phyloP scores from a whole-genome alignment of 2,329 filamentous ascomycete species.

The Fusarium liriodendri region DNA sequence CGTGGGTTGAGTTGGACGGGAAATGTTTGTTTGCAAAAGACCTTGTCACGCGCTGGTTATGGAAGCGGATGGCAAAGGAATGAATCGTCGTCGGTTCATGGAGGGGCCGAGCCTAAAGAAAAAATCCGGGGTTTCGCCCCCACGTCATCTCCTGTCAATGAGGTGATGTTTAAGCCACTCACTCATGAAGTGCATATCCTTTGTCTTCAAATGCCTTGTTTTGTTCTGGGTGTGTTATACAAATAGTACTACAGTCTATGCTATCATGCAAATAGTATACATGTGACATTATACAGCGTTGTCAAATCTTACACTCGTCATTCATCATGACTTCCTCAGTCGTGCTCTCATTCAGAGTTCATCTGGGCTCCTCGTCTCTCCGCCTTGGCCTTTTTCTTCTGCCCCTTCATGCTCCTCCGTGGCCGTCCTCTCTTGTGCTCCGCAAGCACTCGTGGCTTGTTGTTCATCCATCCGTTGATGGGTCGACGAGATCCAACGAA shows the following conservation, averaged over 20 bases:
- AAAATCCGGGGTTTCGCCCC: conserved; percentile 31
- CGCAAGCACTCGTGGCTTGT: conserved; percentile 64
- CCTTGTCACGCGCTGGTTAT: conserved; percentile 26
- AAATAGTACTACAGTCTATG: conserved; percentile 24
- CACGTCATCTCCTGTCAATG: conserved; percentile 31
- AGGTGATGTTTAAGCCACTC: conserved; percentile 8
- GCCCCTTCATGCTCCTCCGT: conserved; percentile 76
- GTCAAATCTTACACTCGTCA: conserved; percentile 19
- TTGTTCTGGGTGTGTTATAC: conserved; percentile 7
- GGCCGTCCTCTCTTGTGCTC: conserved; percentile 67
- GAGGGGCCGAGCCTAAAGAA: conserved; percentile 25
- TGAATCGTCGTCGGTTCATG: conserved; percentile 27
- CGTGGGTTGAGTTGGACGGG: neutral
- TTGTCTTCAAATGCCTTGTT: neutral
- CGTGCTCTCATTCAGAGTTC: conserved; percentile 7
- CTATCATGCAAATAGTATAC: conserved; percentile 11
- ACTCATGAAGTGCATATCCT: neutral
- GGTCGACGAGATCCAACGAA: conserved; percentile 76
- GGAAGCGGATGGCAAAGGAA: conserved; percentile 29
- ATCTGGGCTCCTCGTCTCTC: conserved; percentile 41
- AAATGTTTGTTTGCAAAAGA: neutral
- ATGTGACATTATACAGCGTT: conserved; percentile 21
- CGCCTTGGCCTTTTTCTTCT: conserved; percentile 55
- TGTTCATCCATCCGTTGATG: conserved; percentile 77
- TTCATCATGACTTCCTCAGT: conserved; percentile 21